phyloP scores from a whole-genome alignment of 768 basidiomycete genomes.

The Suillus paluster region DNA sequence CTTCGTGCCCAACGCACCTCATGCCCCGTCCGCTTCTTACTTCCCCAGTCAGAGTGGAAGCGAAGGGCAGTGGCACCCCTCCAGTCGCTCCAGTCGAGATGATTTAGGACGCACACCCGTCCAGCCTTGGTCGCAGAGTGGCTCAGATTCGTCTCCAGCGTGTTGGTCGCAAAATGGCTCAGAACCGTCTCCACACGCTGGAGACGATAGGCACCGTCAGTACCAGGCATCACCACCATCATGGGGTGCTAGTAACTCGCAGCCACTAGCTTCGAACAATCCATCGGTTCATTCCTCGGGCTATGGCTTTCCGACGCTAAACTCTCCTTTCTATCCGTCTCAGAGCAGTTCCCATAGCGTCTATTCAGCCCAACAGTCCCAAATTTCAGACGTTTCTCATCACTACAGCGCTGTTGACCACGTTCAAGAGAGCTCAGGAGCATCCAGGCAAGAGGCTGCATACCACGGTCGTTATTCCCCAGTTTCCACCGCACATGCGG shows the following conservation, averaged over 20 bases:
- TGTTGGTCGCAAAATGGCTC: slow-evolving; percentile 33
- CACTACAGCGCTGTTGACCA: slow-evolving; percentile 33
- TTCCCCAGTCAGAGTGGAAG: slow-evolving; percentile 22
- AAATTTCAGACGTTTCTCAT: slow-evolving; percentile 29
- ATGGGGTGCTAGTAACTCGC: slow-evolving; percentile 28
- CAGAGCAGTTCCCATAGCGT: slow-evolving; percentile 37
- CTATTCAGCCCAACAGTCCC: slow-evolving; percentile 36
- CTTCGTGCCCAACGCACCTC: slow-evolving; percentile 29
- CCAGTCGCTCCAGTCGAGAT: slow-evolving; percentile 16
- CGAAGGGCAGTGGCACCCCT: slow-evolving; percentile 24
- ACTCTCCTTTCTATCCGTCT: slow-evolving; percentile 58
- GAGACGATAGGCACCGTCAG: slow-evolving; percentile 34
- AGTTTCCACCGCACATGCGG: slow-evolving; percentile 32
- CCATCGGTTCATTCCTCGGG: slow-evolving; percentile 25
- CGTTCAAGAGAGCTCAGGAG: slow-evolving; percentile 24
- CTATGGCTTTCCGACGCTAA: slow-evolving; percentile 56
- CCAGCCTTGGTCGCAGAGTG: slow-evolving; percentile 31
- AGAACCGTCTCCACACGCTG: slow-evolving; percentile 16
- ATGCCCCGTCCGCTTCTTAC: slow-evolving; percentile 27
- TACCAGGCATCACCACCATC: slow-evolving; percentile 31
- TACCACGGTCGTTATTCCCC: slow-evolving; percentile 29
- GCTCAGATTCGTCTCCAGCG: slow-evolving; percentile 21
- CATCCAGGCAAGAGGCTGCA: slow-evolving; percentile 25
- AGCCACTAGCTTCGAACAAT: slow-evolving; percentile 25
- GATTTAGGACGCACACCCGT: slow-evolving; percentile 25